Conservation (phyloP, 2,329 filamentous ascomycete species). For the Talaromyces sp. region DNA sequence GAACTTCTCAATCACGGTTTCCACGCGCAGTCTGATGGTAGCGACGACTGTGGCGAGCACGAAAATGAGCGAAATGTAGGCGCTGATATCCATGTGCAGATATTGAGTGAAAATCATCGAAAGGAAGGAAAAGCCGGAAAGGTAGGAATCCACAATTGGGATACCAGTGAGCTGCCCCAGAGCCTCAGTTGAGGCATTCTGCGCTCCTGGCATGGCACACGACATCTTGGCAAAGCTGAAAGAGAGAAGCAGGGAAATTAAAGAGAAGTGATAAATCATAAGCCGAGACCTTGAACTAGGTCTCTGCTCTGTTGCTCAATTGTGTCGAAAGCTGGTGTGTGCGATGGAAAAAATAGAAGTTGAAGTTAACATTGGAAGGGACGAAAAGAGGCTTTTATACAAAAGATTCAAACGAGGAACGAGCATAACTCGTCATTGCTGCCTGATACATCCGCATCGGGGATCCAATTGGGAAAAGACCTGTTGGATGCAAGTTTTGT, state of each 20-base stretch:
- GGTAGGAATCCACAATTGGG: slow-evolving; percentile 2
- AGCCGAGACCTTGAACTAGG: neutral
- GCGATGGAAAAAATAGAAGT: neutral
- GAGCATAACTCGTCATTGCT: neutral
- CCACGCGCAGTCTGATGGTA: slow-evolving; percentile 48
- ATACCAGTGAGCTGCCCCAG: neutral
- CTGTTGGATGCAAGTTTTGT: neutral
- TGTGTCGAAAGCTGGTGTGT: neutral
- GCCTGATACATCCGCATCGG: neutral
- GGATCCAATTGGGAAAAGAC: neutral
- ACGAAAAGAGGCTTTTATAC: neutral
- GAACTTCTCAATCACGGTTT: slow-evolving; percentile 45
- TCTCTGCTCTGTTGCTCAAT: neutral
- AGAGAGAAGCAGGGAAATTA: neutral
- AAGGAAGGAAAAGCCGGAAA: slow-evolving; percentile 24
- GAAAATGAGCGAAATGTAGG: slow-evolving; percentile 57
- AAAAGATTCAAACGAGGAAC: neutral
- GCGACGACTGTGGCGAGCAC: slow-evolving; percentile 46
- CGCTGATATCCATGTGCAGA: slow-evolving; percentile 10
- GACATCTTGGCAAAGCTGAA: neutral
- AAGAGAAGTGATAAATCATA: neutral
- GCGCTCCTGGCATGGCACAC: neutral
- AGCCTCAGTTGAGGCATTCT: slow-evolving; percentile 4
- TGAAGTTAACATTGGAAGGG: neutral
- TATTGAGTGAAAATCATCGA: slow-evolving; percentile 27